Base-by-base conservation (phyloP, 768 basidiomycete species). In the Psilocybe sp. region DNA sequence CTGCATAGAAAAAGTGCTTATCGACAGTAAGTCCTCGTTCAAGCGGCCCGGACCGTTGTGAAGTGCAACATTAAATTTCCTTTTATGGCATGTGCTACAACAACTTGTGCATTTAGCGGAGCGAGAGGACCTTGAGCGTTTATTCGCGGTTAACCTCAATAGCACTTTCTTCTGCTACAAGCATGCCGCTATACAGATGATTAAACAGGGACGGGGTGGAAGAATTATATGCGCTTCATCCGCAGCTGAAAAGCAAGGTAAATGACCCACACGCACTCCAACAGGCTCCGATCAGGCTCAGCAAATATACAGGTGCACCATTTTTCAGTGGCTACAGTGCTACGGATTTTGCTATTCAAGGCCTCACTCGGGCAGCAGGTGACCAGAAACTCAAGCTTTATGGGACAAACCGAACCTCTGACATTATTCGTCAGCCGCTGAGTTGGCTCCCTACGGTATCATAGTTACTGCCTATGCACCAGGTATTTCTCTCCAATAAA, bases 91-190 rank as follows among this genome's bases (percentile, higher is more conserved):
- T 44, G 18, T 28, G 23, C 23, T 28, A 28, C 23, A 28, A 28
- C 23, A 28, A 28, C 7, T 28, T 28, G 23, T 28, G 23, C 7
- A 28, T 4, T 7, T 47, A 69, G 77, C 68, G 3, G 57, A 61
- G 2, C 45, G 67, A 4, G 65, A 72, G 5, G 63, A 70, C 1
- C 75, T 67, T 71, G 71, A 82, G 58, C 64, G 58, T 58, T 38
- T 65, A 4, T 68, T 78, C 52, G 66, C 73, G 4, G 66, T 85
- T 58, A 86, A 87, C 58, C 70, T 76, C 51, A 74, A 79, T 46
- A 82, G 81, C 33, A 66, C 74, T 1, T 84, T 80, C 66, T 72
- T 80, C 51, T 84, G 80, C 58, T 85, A 85, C 38, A 80, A 84
- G 42, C 72, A 84, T 50, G 85, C 82, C 3, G 83, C 79, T 18